Base-by-base conservation (phyloP, 257 asterid genomes). In the Solanum sparsipilum region DNA sequence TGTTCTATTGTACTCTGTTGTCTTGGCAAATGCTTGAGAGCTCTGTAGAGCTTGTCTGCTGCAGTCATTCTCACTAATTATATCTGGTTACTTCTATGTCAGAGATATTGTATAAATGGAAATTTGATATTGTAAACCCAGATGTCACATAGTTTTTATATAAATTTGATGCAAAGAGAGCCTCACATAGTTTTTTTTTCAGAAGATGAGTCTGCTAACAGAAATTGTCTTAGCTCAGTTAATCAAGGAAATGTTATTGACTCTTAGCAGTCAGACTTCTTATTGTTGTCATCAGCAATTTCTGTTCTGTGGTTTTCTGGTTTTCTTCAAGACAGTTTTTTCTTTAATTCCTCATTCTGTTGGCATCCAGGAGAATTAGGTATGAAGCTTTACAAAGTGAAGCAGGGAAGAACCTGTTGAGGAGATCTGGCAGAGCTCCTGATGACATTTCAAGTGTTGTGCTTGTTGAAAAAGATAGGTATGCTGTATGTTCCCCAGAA, bases 371-470 rank as follows among this genome's bases (percentile, higher is more conserved):
- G 95, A 91, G 90, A 85, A 96, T 97, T 35, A 93, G 99, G 87
- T 96, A 91, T 88, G 98, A 97, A 90, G 95, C 99, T 91, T 92
- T 95, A 35, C 99, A 97, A 89, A 97, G 98, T 92, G 98, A 95
- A 86, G 94, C 96, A 27, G 99, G 99, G 34, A 95, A 87, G 94
- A 94, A 96, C 68, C 92, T 94, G 72, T 88, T 97, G 89, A 95
- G 93, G 93, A 94, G 99, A 91, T 94, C 97, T 35, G 98, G 98
- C 87, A 92, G 98, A 92, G 98, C 97, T 32, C 96, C 99, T 63
- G 98, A 96, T 92, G 98, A 96, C 90, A 94, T 96, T 91, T 94
- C 99, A 84, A 96, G 99, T 89, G 99, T 96, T 83, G 99, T 96
- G 67, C 94, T 96, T 72, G 98, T 96, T 83, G 98, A 94, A 86